These are phyloP conservation scores for Leptodermis oblonga DNA, from an alignment of 257 asterid genomes.

Conservation along the genomic window DNA sequence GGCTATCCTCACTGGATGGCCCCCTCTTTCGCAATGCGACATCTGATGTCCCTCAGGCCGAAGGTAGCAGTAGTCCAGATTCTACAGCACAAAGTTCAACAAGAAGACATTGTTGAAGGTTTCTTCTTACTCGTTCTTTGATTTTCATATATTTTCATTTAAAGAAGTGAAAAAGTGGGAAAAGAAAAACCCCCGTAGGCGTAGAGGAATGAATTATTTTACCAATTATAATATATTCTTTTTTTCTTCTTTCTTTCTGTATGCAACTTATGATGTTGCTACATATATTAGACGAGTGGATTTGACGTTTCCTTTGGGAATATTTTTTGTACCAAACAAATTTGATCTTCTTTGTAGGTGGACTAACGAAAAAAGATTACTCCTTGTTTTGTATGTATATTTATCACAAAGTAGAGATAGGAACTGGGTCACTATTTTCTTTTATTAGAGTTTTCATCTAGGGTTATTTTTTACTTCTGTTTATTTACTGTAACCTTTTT, in stretches of 20 bases:
- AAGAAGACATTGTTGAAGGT: not conserved
- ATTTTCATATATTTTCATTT: not conserved
- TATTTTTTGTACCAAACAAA: too few species aligned
- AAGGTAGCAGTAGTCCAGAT: conserved; percentile 13
- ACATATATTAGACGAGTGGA: not conserved
- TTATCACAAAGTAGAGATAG: too few species aligned
- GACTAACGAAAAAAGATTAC: too few species aligned
- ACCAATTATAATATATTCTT: not conserved
- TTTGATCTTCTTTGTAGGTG: too few species aligned
- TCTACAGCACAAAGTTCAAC: conserved; percentile 14
- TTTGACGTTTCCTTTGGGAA: not conserved
- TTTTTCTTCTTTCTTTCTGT: not conserved
- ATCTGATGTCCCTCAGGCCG: conserved; percentile 19
- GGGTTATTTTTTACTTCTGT: too few species aligned
- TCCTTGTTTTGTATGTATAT: too few species aligned
- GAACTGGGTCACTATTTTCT: too few species aligned
- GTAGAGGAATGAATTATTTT: not conserved
- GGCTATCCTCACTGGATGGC: not conserved
- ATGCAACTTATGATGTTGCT: not conserved
- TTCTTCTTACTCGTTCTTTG: not conserved
- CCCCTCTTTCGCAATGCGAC: conserved; percentile 3
- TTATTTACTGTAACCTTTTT: too few species aligned
- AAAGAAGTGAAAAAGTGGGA: not conserved
- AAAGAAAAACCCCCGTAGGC: not conserved
- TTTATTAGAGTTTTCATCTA: too few species aligned